phyloP scores from a whole-genome alignment of 2,329 filamentous ascomycete genomes.

The Ascocoryne sarcoides region DNA sequence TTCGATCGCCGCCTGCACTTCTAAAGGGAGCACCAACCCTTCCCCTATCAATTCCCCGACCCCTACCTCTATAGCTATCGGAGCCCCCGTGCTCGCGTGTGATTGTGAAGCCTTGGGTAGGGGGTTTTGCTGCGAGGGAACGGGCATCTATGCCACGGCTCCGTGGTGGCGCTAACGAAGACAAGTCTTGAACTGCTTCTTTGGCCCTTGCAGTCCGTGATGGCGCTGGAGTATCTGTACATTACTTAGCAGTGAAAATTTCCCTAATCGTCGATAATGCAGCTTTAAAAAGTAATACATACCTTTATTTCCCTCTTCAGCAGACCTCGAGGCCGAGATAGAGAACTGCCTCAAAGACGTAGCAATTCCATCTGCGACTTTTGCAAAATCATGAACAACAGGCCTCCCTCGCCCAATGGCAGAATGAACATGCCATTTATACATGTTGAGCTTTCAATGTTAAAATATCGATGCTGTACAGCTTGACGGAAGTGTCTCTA shows the following conservation, averaged over 20 bases:
- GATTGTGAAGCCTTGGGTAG: constrained; percentile 18
- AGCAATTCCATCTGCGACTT: constrained; percentile 26
- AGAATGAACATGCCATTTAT: constrained; percentile 29
- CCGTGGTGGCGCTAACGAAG: background rate
- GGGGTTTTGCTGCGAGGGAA: constrained; percentile 24
- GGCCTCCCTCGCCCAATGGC: constrained; percentile 26
- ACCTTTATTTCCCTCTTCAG: constrained; percentile 14
- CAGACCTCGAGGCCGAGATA: constrained; percentile 19
- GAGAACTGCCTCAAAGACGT: constrained; percentile 27
- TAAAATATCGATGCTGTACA: too few relatives aligned
- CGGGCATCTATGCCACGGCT: constrained; percentile 26
- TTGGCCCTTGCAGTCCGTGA: background rate
- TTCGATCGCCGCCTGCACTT: too few relatives aligned
- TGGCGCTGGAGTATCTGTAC: constrained; percentile 4
- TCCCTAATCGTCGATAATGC: too few relatives aligned
- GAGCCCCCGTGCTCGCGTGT: too few relatives aligned
- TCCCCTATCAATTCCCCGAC: too few relatives aligned
- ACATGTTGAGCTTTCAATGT: constrained; percentile 28
- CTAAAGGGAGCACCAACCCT: too few relatives aligned
- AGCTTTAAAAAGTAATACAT: too few relatives aligned
- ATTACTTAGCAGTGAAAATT: constrained; percentile 5
- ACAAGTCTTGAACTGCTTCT: background rate
- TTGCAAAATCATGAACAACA: constrained; percentile 19
- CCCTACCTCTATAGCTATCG: too few relatives aligned
- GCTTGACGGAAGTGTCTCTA: too few relatives aligned